These are phyloP conservation scores for Saccharum hybrid DNA, from an alignment of 202 grass and related monocot species.

Conservation along the genomic window DNA sequence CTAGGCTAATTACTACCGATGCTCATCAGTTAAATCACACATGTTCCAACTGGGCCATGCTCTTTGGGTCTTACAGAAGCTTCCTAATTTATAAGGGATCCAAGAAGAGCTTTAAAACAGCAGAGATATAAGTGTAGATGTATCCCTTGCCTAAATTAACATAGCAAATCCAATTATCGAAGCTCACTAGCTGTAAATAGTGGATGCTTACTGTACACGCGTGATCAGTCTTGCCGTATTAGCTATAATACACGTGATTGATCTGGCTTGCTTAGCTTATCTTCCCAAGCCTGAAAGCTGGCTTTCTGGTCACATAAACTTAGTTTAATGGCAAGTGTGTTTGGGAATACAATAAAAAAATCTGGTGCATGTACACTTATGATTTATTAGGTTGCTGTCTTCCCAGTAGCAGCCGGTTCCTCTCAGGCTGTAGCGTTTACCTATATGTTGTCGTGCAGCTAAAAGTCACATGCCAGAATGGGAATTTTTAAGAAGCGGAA, in stretches of 20 bases:
- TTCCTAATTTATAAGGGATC: neutral
- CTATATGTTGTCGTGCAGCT: slow-evolving; percentile 46
- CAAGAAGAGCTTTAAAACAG: neutral
- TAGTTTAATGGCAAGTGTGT: slow-evolving; percentile 45
- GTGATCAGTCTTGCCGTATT: slow-evolving; percentile 26
- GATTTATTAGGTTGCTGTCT: slow-evolving; percentile 41
- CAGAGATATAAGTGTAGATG: slow-evolving; percentile 1
- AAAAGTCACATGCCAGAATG: slow-evolving; percentile 50
- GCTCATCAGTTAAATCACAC: neutral
- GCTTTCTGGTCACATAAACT: slow-evolving; percentile 2
- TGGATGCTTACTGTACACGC: slow-evolving; percentile 19
- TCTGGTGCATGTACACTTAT: slow-evolving; percentile 33
- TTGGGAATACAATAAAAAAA: slow-evolving; percentile 26
- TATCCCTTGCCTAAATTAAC: slow-evolving; percentile 11
- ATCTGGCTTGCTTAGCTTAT: slow-evolving; percentile 37
- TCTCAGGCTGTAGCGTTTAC: slow-evolving; percentile 45
- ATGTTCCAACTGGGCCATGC: neutral
- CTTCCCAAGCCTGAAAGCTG: slow-evolving; percentile 23
- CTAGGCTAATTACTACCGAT: neutral
- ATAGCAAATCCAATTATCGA: slow-evolving; percentile 13
- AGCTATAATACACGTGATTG: slow-evolving; percentile 41
- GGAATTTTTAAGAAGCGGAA: slow-evolving; percentile 32
- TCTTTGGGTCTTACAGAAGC: slow-evolving; percentile 4
- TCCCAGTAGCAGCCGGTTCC: slow-evolving; percentile 30
- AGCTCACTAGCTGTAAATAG: slow-evolving; percentile 12